Evolutionary conservation across 352 stramenopile genomes (phyloP), one percentile per base, ranked within the genome.

Genomic region (Globisporangium orthogonon): DNA sequence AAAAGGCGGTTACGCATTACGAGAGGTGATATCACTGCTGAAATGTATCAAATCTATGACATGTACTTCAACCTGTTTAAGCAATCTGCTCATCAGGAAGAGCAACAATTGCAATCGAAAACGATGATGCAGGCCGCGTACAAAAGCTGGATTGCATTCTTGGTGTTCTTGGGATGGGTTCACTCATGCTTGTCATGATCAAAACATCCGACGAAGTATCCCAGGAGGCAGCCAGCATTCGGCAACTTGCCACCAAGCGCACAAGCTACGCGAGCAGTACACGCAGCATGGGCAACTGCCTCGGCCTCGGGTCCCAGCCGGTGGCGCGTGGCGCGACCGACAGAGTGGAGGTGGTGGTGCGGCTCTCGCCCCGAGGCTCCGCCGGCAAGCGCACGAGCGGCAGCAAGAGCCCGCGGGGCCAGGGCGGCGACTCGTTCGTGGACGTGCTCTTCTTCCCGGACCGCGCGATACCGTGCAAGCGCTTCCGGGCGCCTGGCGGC

Each of bases 381-480:
- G 11, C 40, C 10, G 15, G n/a, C 17, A 23, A 23, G 23, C 30
- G 28, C 33, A 23, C 35, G 6, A 50, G 10, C 33, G 15, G 35
- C 45, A 37, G 50, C 33, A 50, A 52, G 49, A 17, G 54, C 46
- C 63, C 50, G 10, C 23, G 11, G 15, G 50, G 33, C 30, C 18
- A 17, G 40, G 58, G 50, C 13, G 51, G 66, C 31, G 78, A 87
- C 66, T 85, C 78, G 68, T 87, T 86, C 58, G 69, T 84, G 44
- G 78, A 89, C 48, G 78, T 81, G 55, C 57, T 89, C 45, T 89
- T 89, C 71, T 89, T 89, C 62, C 78, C 78, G n/a, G 78, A 89
- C 56, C 48, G 59, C 3, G 65, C 52, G 33, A 78, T 89, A 70
- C 78, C 78, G 4, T 89, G 78, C 71, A 77, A 73, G 55, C 74